Evolutionary conservation across 2,329 filamentous ascomycete species (phyloP), one percentile per base, ranked within the genome.

Genomic region (Trichoderma pleuroti): DNA sequence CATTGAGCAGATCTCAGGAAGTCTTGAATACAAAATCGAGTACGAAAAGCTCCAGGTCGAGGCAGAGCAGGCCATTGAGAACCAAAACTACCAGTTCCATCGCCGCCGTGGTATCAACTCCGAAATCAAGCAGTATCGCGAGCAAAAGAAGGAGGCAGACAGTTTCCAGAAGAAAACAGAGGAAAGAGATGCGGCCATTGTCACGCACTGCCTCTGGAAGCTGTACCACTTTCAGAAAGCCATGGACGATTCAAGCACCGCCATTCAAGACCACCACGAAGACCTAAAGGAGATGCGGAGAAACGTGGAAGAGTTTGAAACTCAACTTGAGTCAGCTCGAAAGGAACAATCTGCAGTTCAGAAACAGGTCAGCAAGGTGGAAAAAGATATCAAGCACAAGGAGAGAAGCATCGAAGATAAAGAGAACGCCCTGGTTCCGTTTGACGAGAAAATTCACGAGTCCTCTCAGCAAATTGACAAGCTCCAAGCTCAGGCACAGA

Each of bases 1-100:
- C 64, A 97, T 99, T 70, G 96, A 99, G 82, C 96, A 98, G 81
- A 98, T 99, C 73, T 98, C 95, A 1, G 96, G 96, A 59, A 98
- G 94, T 80, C 82, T 98, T 65, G 96, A 99, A 76, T 93, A 94
- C 82, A 98, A 98, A 81, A 88, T 90, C 11, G 94, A 98, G 76
- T 99, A 99, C 79, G 97, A 99, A 78, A 88, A 86, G 69, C 85
- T 98, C n/a, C 95, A 98, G 81, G 86, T 87, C 9, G 93, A 97
- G 77, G 90, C 92, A 5, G 94, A 98, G 74, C 90, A 93, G 76
- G 94, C 95, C 7, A 89, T 91, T 1, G 95, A 98, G 76, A 93
- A 97, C 74, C 93, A 97, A 74, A 93, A 90, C 57, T 92, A 93
- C 75, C 94, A 97, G 79, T 88, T 98, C 10, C 92, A 96, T 77